Base-by-base conservation (phyloP, 495 filamentous ascomycete genomes). In the Parachaetomium inaequale region DNA sequence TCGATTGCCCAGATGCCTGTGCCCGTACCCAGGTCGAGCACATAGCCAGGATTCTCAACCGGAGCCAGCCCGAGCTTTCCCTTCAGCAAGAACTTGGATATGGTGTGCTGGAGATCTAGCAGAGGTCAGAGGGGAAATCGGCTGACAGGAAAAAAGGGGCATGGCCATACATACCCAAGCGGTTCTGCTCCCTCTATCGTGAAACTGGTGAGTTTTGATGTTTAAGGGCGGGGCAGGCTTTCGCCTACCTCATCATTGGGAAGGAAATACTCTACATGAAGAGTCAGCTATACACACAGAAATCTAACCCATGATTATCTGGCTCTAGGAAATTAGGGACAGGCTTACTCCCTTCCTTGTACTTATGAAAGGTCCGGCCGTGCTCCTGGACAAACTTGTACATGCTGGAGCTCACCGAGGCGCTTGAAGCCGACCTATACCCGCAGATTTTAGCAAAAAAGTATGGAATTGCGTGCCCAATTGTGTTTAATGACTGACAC, bases 91-190 rank as follows among this genome's bases (percentile, higher is more conserved):
- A 75, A 59, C 25, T 63, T 72, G 51, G 76, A 80, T 8, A 79
- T 61, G 50, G 76, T 72, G 59, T 84, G 81, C 68, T 84, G 79
- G 17, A 82, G 67, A 58, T 84, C 81, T 80, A 17, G 10, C 7
- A 34, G 21, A 43, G 7, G 42, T 45, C 52, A 49, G 17, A 21
- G 2, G 23, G 36, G 36, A 26, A 4, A 36, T 2, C 12, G 50
- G 32, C 8, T 42, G 29, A 19, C n/a, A 36, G 5, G 2, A n/a
- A 17, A 17, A 43, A 56, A 11, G 11, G 5, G 23, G 2, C 12
- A 21, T 51, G 23, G 46, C 52, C 64, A 46, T 67, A 54, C 64
- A 46, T 67, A 79, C 79, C 75, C 45, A 82, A 63, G 59, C 78
- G 70, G 58, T 79, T 74, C 58, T 79, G 75, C 63, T 81, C 79